phyloP scores from a whole-genome alignment of 169 alveolate genomes.

The Babesia caballi region DNA sequence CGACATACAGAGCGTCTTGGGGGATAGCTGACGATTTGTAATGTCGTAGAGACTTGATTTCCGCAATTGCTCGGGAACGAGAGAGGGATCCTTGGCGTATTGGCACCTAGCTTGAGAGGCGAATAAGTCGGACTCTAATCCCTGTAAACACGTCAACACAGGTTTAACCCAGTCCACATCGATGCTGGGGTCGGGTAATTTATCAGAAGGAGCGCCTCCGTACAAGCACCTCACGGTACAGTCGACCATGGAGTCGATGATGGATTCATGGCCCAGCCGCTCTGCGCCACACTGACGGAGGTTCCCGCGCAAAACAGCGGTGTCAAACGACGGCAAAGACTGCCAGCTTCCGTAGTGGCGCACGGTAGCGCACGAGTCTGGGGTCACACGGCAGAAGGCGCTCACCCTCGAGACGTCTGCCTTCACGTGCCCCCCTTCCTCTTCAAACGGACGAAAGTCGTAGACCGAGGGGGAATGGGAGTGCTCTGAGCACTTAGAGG shows the following conservation, averaged over 20 bases:
- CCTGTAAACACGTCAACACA: neutral
- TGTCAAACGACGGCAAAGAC: constrained; percentile 17
- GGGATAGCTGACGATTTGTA: neutral
- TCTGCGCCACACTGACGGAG: neutral
- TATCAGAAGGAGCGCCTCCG: neutral
- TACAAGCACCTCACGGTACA: neutral
- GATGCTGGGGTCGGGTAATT: neutral
- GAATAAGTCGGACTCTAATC: constrained; percentile 6
- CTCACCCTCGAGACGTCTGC: neutral
- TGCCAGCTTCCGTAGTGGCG: neutral
- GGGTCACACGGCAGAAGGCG: constrained; percentile 5
- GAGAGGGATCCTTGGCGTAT: neutral
- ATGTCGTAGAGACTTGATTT: neutral
- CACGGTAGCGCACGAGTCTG: neutral
- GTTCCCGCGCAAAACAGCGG: neutral
- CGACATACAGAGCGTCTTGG: neutral
- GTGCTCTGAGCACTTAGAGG: too few species aligned
- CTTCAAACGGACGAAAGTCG: neutral
- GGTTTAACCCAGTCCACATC: neutral
- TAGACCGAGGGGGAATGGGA: neutral
- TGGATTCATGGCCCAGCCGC: neutral
- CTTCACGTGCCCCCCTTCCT: neutral
- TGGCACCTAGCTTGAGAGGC: neutral
- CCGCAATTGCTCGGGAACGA: neutral
- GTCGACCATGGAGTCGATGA: constrained; percentile 15